These are phyloP conservation scores for Pugionium cornutum DNA, from an alignment of 345 rosid genomes.

Conservation along the genomic window DNA sequence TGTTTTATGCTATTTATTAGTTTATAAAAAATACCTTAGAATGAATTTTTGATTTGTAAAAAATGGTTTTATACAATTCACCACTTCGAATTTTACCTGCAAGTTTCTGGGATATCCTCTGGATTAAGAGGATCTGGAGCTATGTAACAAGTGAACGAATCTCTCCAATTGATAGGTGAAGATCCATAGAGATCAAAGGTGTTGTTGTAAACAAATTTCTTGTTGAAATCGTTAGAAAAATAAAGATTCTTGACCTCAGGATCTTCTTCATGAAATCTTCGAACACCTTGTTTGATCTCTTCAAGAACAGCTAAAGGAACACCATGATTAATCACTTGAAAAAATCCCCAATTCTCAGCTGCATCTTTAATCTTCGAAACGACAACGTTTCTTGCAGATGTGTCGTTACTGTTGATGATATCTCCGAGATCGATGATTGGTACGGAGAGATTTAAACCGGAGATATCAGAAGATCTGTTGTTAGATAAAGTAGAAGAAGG, in stretches of 20 bases:
- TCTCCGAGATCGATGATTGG: conserved; percentile 46
- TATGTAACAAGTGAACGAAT: conserved; percentile 31
- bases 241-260: background rate
- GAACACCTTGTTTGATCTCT: conserved; percentile 34
- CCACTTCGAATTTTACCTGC: conserved; percentile 36
- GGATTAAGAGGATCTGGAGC: conserved; percentile 44
- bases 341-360: conserved; percentile 41
- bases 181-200: conserved; percentile 41
- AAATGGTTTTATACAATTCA: no score
- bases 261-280: conserved; percentile 32
- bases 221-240: background rate
- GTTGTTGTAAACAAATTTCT: conserved; percentile 24
- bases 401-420: background rate
- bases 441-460: conserved; percentile 25
- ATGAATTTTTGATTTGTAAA: no score
- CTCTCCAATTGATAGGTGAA: conserved; percentile 45
- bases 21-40: no score
- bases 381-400: conserved; percentile 1
- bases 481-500: conserved; percentile 24
- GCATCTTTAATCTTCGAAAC: conserved; percentile 40
- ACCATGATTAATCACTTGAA: conserved; percentile 55
- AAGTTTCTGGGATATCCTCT: conserved; percentile 43
- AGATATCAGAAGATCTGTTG: conserved; percentile 13
- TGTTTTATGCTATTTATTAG: no score
- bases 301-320: conserved; percentile 40